phyloP scores from a whole-genome alignment of 257 asterid genomes.

The Solanum tacnaense region DNA sequence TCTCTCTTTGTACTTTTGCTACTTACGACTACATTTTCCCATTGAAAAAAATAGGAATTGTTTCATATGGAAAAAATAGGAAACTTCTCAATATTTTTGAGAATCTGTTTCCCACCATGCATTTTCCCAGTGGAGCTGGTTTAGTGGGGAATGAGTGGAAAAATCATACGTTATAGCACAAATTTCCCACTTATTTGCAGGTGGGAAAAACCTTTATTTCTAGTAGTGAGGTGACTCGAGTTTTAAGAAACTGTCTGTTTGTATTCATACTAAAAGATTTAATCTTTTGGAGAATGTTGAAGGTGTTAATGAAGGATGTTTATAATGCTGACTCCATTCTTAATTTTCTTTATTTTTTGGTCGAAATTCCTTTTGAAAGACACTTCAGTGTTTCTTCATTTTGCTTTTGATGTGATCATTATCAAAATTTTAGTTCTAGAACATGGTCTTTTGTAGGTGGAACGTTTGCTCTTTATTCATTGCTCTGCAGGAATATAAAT shows the following conservation, averaged over 20 bases:
- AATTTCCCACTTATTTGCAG: background rate
- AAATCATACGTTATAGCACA: background rate
- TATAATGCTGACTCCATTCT: background rate
- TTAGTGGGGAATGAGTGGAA: background rate
- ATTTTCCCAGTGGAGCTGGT: background rate
- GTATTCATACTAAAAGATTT: background rate
- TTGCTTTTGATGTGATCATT: background rate
- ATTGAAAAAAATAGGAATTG: background rate
- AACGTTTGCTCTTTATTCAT: conserved; percentile 52
- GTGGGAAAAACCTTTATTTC: background rate
- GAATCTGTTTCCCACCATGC: background rate
- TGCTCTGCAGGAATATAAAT: conserved; percentile 46
- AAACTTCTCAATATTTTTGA: background rate
- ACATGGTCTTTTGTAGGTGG: conserved; percentile 28
- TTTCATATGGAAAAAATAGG: background rate
- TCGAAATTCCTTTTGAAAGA: background rate
- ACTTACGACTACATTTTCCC: background rate
- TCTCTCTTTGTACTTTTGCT: background rate
- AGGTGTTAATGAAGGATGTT: background rate
- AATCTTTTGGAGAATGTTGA: background rate
- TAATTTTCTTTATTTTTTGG: background rate
- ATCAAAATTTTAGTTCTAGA: background rate
- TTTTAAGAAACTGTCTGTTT: background rate
- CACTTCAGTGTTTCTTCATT: background rate
- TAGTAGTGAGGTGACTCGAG: background rate